Percentiles rank a stretch among this genome's conserved stretches.
Conservation (phyloP, 2,329 filamentous ascomycete species). For the Xylaria hypoxylon region DNA sequence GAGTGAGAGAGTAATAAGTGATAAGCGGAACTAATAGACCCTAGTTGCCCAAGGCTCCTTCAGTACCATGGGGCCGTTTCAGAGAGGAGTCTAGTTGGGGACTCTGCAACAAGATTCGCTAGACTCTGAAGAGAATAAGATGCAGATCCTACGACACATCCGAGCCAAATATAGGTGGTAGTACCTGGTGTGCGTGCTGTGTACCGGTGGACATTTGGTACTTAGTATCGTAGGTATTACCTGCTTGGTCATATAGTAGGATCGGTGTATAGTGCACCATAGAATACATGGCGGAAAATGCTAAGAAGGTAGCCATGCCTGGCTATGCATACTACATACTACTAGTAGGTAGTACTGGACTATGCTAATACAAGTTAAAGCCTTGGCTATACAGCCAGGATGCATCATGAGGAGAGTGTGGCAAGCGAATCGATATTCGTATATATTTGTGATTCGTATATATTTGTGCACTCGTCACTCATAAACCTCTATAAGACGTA, state of each 20-base stretch:
- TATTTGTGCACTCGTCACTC: too few relatives aligned
- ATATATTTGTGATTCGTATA: too few relatives aligned
- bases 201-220: too few relatives aligned
- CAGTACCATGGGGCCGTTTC: conserved; percentile 16
- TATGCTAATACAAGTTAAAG: not conserved
- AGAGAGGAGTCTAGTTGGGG: conserved; percentile 11
- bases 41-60: conserved; percentile 10
- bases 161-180: not conserved
- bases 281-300: not conserved
- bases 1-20: conserved; percentile 23
- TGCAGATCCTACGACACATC: conserved; percentile 19
- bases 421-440: not conserved
- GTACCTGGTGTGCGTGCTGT: too few relatives aligned
- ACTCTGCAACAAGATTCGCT: conserved; percentile 13
- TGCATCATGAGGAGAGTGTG: not conserved
- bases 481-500: not conserved
- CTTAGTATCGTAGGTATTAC: not conserved
- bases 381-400: not conserved
- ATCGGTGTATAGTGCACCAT: too few relatives aligned
- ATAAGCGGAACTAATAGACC: conserved; percentile 2
- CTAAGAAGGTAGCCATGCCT: not conserved
- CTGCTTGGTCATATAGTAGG: not conserved
- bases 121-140: conserved; percentile 23
- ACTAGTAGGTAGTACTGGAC: too few relatives aligned
- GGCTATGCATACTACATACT: too few relatives aligned